Evolutionary conservation across 495 filamentous ascomycete species (phyloP).

Genomic region (Talaromyces stipitatus): DNA sequence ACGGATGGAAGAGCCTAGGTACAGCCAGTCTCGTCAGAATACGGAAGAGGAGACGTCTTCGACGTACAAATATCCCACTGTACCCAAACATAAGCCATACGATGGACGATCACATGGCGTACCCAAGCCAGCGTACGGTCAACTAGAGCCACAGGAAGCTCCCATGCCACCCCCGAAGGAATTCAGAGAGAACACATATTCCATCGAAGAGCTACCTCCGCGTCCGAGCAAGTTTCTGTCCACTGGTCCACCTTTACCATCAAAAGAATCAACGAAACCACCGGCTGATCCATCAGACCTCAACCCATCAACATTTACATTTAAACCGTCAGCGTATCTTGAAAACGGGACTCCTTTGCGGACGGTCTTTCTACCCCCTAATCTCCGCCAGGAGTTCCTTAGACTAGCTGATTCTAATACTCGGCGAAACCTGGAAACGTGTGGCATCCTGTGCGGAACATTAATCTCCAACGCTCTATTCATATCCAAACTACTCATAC

Average conservation of each 20-base stretch:
- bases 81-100: constrained; percentile 38
- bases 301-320: constrained; percentile 56
- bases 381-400: constrained; percentile 67
- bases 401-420: constrained; percentile 68
- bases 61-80: constrained; percentile 45
- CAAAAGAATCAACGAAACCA: constrained; percentile 26
- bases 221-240: constrained; percentile 25
- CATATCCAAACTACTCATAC: constrained; percentile 79
- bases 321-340: constrained; percentile 77
- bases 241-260: constrained; percentile 19
- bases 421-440: constrained; percentile 75
- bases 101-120: constrained; percentile 12
- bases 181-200: constrained; percentile 12
- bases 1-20: constrained; percentile 22
- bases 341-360: constrained; percentile 83
- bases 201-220: constrained; percentile 14
- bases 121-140: background rate
- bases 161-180: constrained; percentile 47
- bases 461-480: constrained; percentile 90
- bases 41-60: constrained; percentile 9
- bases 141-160: constrained; percentile 22
- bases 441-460: constrained; percentile 87
- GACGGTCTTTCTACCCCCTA: constrained; percentile 74
- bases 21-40: background rate
- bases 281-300: constrained; percentile 22